Evolutionary conservation across 352 stramenopile genomes (phyloP).

Genomic region (Pythium rhizo-oryzae): DNA sequence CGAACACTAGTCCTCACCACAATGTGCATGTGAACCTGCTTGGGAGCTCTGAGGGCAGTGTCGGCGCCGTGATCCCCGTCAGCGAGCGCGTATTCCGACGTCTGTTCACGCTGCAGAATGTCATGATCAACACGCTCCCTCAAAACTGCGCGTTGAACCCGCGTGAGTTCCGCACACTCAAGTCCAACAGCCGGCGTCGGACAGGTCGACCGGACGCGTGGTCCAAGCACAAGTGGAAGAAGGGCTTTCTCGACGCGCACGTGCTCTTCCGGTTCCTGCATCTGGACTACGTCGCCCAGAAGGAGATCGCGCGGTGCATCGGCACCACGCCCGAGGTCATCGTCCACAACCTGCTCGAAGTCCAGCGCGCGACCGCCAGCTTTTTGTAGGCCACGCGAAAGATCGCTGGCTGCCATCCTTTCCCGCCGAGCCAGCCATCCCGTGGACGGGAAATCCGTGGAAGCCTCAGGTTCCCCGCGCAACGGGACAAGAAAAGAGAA

Average conservation of each 20-base stretch:
- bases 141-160: conserved; percentile 88
- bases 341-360: conserved; percentile 86
- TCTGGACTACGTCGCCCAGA: conserved; percentile 87
- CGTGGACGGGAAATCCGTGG: background rate
- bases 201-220: conserved; percentile 74
- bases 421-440: background rate
- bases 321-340: conserved; percentile 89
- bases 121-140: conserved; percentile 89
- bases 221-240: conserved; percentile 91
- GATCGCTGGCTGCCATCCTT: background rate
- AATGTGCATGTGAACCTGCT: conserved; percentile 79
- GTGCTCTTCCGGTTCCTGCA: conserved; percentile 83
- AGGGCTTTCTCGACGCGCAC: conserved; percentile 82
- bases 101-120: conserved; percentile 88
- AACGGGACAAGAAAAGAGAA: background rate
- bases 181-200: conserved; percentile 62
- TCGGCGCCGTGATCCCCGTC: conserved; percentile 77
- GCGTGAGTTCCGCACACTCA: conserved; percentile 81
- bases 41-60: conserved; percentile 77
- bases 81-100: conserved; percentile 82
- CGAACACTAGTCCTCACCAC: background rate
- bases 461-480: background rate
- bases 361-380: conserved; percentile 68
- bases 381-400: conserved; percentile 53
- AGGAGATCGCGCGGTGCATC: conserved; percentile 87